phyloP scores from a whole-genome alignment of 2,329 filamentous ascomycete genomes.

The Mycogone perniciosa region DNA sequence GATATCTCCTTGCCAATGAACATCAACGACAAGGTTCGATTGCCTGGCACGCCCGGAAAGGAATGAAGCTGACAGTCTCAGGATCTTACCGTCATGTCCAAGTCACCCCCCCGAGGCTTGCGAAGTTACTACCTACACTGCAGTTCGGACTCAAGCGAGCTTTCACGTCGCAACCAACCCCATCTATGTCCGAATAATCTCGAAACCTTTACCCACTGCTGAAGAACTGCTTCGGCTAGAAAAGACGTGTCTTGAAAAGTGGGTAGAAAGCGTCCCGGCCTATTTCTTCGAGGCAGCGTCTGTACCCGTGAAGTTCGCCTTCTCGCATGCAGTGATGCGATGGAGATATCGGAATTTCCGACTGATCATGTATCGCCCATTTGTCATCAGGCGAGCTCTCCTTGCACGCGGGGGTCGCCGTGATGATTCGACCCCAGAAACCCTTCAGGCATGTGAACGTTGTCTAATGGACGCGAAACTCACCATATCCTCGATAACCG shows the following conservation, averaged over 20 bases:
- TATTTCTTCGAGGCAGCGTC: slow-evolving; percentile 30
- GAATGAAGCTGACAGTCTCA: not conserved
- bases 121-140: slow-evolving; percentile 37
- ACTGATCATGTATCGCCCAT: slow-evolving; percentile 42
- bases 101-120: slow-evolving; percentile 28
- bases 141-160: slow-evolving; percentile 36
- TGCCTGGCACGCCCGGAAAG: not conserved
- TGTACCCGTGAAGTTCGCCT: slow-evolving; percentile 30
- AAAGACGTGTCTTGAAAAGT: slow-evolving; percentile 31
- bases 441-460: slow-evolving; percentile 18
- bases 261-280: slow-evolving; percentile 29
- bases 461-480: slow-evolving; percentile 37
- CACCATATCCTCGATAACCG: slow-evolving; percentile 33
- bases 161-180: slow-evolving; percentile 39
- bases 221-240: slow-evolving; percentile 36
- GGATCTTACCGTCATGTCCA: slow-evolving; percentile 30
- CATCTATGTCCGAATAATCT: slow-evolving; percentile 41
- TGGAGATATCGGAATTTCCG: slow-evolving; percentile 40
- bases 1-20: slow-evolving; percentile 38
- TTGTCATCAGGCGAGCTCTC: slow-evolving; percentile 35
- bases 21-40: slow-evolving; percentile 35
- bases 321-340: slow-evolving; percentile 36
- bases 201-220: slow-evolving; percentile 35
- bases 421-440: slow-evolving; percentile 16
- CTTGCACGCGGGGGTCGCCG: slow-evolving; percentile 11